Base-by-base conservation (phyloP, 371 early-diverging fungal genomes). In the Saksenaea vasiformis region DNA sequence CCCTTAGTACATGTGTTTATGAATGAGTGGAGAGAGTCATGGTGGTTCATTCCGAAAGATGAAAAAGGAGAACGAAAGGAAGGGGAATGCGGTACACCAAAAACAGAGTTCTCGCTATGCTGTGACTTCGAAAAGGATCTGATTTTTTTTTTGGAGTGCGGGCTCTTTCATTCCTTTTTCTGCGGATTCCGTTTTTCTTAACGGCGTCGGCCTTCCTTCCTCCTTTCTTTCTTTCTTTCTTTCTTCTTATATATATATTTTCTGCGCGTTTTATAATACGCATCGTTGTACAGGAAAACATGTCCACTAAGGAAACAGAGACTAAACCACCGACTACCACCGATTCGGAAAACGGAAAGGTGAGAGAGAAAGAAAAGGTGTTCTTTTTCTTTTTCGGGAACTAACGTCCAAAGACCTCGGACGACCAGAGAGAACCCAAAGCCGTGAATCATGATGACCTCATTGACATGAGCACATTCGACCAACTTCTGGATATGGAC, bases 401-500 rank as follows among this genome's bases (percentile, higher is more conserved):
- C 51, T 47, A 47, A 47, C 22, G 22, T 47, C 27, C 22, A 7
- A 17, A 17, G 22, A 10, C 51, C 22, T 5, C 51, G 22, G 51
- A 47, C 51, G 10, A 22, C 51, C 51, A 63, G 27, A 44, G 28
- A 5, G 61, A 61, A 15, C 35, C 15, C n/a, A 76, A 70, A 59
- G 59, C 53, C 11, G 64, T 72, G 36, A 72, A 74, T 55, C 68
- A 67, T 47, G 76, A 85, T 15, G 90, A 85, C 31, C 79, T 93
- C 55, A 83, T 93, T 66, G 92, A 93, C 68, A 84, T 87, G 64
- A 68, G 64, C 55, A 87, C 86, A 7, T 92, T 93, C 74, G 89
- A 90, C 54, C 93, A 92, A 69, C 71, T 93, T 22, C 69, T 92
- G 60, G 92, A 91, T 53, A 91, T 92, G 91, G 92, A 92, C 64